Percentiles rank a stretch among this genome's conserved stretches.
Conservation (phyloP, 768 basidiomycete genomes). For the Termitomyces sp. region DNA sequence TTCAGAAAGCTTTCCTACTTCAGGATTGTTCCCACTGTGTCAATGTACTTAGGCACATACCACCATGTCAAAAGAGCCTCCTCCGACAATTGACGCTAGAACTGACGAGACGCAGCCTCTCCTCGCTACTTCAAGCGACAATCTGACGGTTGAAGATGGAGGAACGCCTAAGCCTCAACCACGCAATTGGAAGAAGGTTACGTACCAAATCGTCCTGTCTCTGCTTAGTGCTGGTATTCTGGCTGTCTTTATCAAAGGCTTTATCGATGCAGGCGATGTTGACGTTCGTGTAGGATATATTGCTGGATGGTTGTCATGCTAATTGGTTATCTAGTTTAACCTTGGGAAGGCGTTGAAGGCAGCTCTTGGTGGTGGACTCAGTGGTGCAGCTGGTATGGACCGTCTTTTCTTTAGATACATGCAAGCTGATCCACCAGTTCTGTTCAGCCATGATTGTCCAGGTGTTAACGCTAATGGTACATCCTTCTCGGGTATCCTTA, state of each 20-base stretch:
- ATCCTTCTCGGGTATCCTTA: neutral
- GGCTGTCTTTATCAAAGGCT: constrained; percentile 59
- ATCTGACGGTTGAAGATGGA: neutral
- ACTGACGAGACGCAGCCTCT: neutral
- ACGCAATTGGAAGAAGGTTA: constrained; percentile 19
- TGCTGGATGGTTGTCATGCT: neutral
- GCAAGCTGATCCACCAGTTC: neutral
- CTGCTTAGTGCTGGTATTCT: constrained; percentile 33
- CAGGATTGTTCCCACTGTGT: neutral
- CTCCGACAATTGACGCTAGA: neutral
- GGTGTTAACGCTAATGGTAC: constrained; percentile 80
- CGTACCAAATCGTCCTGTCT: constrained; percentile 27
- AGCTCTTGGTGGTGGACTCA: constrained; percentile 87
- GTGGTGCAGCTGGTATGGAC: constrained; percentile 71
- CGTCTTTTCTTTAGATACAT: neutral
- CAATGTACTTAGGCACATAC: neutral
- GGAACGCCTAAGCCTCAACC: neutral
- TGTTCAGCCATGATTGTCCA: constrained; percentile 87
- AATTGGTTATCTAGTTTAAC: constrained; percentile 60
- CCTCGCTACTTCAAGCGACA: neutral
- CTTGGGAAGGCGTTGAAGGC: constrained; percentile 66
- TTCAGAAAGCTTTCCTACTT: neutral
- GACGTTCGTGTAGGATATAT: constrained; percentile 40
- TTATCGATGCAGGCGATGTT: constrained; percentile 63
- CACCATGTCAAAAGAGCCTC: neutral